Percentiles rank a stretch among this genome's conserved stretches.
phyloP scores from a whole-genome alignment of 441 rosid genomes.

The Gossypium davidsonii region DNA sequence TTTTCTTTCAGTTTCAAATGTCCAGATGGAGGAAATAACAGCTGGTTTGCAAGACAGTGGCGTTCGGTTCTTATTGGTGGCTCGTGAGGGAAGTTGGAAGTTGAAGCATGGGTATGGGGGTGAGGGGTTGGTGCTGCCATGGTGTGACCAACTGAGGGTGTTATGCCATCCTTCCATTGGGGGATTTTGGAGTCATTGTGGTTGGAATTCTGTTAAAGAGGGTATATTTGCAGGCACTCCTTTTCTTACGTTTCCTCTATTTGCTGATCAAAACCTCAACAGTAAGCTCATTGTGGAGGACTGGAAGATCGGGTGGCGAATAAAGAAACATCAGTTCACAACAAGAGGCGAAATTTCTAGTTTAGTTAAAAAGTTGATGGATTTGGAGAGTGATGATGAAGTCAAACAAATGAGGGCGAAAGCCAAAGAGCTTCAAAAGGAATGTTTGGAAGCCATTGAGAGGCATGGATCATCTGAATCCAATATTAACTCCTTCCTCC shows the following conservation, averaged over 20 bases:
- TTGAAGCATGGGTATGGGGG: slow-evolving; percentile 18
- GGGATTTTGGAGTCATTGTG: slow-evolving; percentile 31
- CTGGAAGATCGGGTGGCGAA: slow-evolving; percentile 17
- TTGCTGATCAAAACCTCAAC: slow-evolving; percentile 19
- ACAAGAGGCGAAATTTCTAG: slow-evolving; percentile 13
- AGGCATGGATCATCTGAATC: slow-evolving; percentile 23
- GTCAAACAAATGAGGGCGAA: slow-evolving; percentile 27
- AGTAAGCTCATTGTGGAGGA: slow-evolving; percentile 22
- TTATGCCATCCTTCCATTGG: slow-evolving; percentile 28
- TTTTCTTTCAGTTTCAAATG: slow-evolving; percentile 30
- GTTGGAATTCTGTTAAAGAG: slow-evolving; percentile 27
- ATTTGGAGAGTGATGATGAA: slow-evolving; percentile 21
- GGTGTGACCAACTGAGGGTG: slow-evolving; percentile 33
- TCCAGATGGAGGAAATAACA: slow-evolving; percentile 38
- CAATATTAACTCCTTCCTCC: slow-evolving; percentile 21
- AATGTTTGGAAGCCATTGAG: slow-evolving; percentile 17
- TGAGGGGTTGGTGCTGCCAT: slow-evolving; percentile 26
- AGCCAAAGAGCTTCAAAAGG: slow-evolving; percentile 14
- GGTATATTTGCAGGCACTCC: slow-evolving; percentile 25
- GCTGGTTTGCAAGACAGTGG: slow-evolving; percentile 30
- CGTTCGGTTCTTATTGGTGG: slow-evolving; percentile 38
- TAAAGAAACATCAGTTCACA: slow-evolving; percentile 9
- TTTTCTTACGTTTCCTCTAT: slow-evolving; percentile 21
- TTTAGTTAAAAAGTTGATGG: slow-evolving; percentile 29
- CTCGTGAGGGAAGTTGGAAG: slow-evolving; percentile 24